phyloP scores from a whole-genome alignment of 257 asterid species.

The Asclepias syriaca region DNA sequence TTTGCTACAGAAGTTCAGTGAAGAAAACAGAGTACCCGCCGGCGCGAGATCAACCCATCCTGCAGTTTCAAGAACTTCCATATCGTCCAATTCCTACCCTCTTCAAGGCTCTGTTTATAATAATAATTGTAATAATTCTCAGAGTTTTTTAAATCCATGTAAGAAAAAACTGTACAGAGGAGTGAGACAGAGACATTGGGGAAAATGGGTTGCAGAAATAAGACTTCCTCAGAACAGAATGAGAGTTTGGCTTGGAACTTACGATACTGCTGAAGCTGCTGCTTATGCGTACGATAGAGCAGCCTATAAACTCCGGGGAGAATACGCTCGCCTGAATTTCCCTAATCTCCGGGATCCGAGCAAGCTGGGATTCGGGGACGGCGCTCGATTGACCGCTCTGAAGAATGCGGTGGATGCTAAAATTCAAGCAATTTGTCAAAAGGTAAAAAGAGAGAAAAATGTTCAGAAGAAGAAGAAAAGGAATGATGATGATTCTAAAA shows the following conservation, averaged over 20 bases:
- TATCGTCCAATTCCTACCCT: conserved; percentile 13
- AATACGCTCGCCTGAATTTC: conserved; percentile 79
- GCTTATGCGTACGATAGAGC: conserved; percentile 95
- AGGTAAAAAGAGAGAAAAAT: conserved; percentile 48
- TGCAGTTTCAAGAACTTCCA: conserved; percentile 6
- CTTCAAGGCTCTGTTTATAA: conserved; percentile 16
- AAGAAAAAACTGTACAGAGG: conserved; percentile 89
- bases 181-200: conserved; percentile 99
- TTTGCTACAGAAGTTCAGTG: conserved; percentile 46
- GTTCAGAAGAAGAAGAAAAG: conserved; percentile 28
- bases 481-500: neutral
- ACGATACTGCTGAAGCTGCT: conserved; percentile 89
- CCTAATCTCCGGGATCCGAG: conserved; percentile 65
- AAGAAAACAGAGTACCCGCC: conserved; percentile 24
- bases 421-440: conserved; percentile 73
- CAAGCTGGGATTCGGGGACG: conserved; percentile 53
- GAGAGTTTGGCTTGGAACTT: conserved; percentile 95
- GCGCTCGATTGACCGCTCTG: conserved; percentile 41
- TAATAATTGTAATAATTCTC: neutral
- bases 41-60: neutral
- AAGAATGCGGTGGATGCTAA: conserved; percentile 82
- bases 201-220: conserved; percentile 97
- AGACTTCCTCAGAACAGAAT: conserved; percentile 86
- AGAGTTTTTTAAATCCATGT: conserved; percentile 34
- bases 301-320: conserved; percentile 93